These are phyloP conservation scores for Lipomyces anomalus DNA, from an alignment of 805 yeast genomes.

Conservation along the genomic window DNA sequence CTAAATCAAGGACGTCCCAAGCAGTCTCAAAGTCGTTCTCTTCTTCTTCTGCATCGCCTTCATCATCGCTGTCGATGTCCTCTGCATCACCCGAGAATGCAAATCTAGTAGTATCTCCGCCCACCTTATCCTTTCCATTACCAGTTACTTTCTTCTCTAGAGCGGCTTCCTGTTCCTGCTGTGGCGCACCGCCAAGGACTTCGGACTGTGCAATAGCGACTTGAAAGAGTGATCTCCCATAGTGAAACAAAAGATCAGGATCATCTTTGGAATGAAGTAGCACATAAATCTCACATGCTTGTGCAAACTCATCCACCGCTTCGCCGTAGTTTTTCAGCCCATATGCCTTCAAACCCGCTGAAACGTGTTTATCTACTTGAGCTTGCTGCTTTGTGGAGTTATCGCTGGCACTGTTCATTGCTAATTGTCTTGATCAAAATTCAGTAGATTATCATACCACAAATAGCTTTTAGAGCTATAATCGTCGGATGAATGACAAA, in stretches of 20 bases:
- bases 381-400: constrained; percentile 24
- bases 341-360: constrained; percentile 58
- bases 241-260: constrained; percentile 65
- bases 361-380: constrained; percentile 45
- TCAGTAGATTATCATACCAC: too few species aligned
- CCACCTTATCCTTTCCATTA: constrained; percentile 13
- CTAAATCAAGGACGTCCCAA: constrained; percentile 74
- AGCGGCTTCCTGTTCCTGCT: constrained; percentile 23
- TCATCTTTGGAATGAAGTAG: constrained; percentile 55
- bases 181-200: constrained; percentile 50
- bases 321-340: constrained; percentile 59
- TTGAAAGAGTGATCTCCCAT: constrained; percentile 76
- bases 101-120: constrained; percentile 24
- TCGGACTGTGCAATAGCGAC: constrained; percentile 70
- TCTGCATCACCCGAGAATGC: constrained; percentile 26
- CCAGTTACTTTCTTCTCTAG: constrained; percentile 24
- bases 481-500: too few species aligned
- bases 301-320: constrained; percentile 67
- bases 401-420: too few species aligned
- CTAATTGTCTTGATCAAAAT: too few species aligned
- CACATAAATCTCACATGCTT: constrained; percentile 59
- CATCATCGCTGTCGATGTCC: constrained; percentile 27
- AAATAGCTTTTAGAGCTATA: too few species aligned
- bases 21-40: constrained; percentile 80
- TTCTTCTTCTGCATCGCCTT: constrained; percentile 35